Base-by-base conservation (phyloP, 2,329 filamentous ascomycete genomes). In the Ilyonectria destructans region DNA sequence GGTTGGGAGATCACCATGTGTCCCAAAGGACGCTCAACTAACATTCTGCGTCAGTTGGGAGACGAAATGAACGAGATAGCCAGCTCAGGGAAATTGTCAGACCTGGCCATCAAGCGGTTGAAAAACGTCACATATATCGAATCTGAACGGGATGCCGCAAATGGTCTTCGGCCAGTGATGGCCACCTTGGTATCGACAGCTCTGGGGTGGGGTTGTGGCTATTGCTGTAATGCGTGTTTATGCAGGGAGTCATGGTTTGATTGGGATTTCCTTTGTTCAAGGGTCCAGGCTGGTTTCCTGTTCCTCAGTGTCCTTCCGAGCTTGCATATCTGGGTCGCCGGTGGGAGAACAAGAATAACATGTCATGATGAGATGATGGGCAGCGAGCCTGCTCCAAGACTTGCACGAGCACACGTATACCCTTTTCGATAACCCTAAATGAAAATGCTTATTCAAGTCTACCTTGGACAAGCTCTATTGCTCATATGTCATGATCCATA, bases 1-100 rank as follows among this genome's bases (percentile, higher is more conserved):
- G 93, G 93, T 0, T 96, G 93, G 85, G 90, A 95, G 78, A 86
- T 96, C 15, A 86, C 92, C 10, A 93, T 96, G 79, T 96, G 94
- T 78, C 94, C 94, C 1, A 77, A 76, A 13, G 88, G 89, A 10
- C 80, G 88, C 58, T 90, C 87, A 69, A 90, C 89, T 43, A 85
- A 90, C 74, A 91, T 91, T 67, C 77, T 90, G 37, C 80, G 79
- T 33, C 85, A 86, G 6, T 84, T 89, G 72, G 83, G 84, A 17
- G 75, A 82, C 13, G 83, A 89, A 77, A 77, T 90, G 72, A 80
- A 81, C 26, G 79, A 83, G 67, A 77, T 90, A 21, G 86, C 84
- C 21, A 80, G 78, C 12, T 79, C 80, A 1, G 83, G 85, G 1
- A 75, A 74, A 21, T 75, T 87, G 35, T 80, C 80, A 10, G 73